These are phyloP conservation scores for Tetrahymena thermophila DNA, from an alignment of 73 alveolate genomes.

Conservation along the genomic window DNA sequence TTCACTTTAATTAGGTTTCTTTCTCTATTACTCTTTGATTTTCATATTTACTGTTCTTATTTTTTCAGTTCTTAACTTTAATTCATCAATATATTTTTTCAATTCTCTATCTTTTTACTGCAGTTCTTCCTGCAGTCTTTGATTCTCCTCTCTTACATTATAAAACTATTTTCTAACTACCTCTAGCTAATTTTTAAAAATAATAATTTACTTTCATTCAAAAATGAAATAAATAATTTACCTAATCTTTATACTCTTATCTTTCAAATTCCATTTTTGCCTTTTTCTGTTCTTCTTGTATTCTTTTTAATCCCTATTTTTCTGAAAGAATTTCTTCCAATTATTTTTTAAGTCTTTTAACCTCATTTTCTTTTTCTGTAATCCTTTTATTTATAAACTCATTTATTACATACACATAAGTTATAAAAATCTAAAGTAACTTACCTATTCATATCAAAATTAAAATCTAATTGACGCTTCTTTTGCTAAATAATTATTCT, in stretches of 20 bases:
- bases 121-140: not conserved
- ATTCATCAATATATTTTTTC: not conserved
- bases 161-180: not conserved
- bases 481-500: not conserved
- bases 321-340: not conserved
- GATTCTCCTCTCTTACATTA: not conserved
- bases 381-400: not conserved
- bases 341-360: not conserved
- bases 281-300: not conserved
- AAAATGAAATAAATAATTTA: not conserved
- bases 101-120: not conserved
- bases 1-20: not conserved
- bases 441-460: not conserved
- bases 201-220: not conserved
- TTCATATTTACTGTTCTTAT: not conserved
- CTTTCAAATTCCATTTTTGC: not conserved
- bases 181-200: not conserved
- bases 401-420: not conserved
- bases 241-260: not conserved
- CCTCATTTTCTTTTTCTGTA: not conserved
- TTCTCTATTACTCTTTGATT: not conserved
- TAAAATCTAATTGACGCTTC: not conserved
- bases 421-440: not conserved
- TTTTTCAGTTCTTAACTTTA: not conserved
- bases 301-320: not conserved